phyloP scores from a whole-genome alignment of 768 basidiomycete genomes.

The Boletellus ananiceps region DNA sequence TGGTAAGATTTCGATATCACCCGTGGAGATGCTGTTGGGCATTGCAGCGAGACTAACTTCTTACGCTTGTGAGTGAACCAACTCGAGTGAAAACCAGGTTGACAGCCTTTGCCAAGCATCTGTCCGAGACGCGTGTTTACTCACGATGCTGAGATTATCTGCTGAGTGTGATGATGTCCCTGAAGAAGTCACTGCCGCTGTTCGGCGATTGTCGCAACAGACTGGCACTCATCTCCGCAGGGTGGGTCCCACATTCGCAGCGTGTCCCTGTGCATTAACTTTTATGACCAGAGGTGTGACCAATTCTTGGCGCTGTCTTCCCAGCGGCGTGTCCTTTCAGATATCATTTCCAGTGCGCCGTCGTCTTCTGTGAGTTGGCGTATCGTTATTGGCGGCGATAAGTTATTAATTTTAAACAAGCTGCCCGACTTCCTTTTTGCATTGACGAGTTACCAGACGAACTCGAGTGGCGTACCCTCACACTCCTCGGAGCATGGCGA shows the following conservation, averaged over 20 bases:
- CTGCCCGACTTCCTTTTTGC: constrained; percentile 66
- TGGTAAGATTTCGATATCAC: constrained; percentile 45
- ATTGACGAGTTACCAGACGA: constrained; percentile 36
- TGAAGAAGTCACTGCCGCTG: constrained; percentile 36
- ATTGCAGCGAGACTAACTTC: constrained; percentile 38
- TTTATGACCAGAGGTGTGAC: constrained; percentile 53
- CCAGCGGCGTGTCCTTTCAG: constrained; percentile 41
- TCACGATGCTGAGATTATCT: constrained; percentile 66
- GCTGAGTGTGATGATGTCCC: constrained; percentile 56
- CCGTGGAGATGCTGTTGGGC: constrained; percentile 44
- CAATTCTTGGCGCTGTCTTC: constrained; percentile 54
- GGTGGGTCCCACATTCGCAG: constrained; percentile 35
- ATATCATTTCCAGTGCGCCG: constrained; percentile 44
- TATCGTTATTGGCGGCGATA: neutral
- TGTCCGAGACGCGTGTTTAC: constrained; percentile 67
- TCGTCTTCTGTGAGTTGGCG: constrained; percentile 51
- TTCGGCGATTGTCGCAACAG: constrained; percentile 40
- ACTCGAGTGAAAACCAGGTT: constrained; percentile 10
- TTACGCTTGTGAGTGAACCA: constrained; percentile 41
- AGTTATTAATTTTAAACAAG: constrained; percentile 33
- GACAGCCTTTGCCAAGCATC: constrained; percentile 40
- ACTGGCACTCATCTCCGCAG: constrained; percentile 54
- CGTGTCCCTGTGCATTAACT: constrained; percentile 2
- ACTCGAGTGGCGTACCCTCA: neutral
- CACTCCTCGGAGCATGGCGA: constrained; percentile 17